Base-by-base conservation (phyloP, 345 rosid genomes). In the Stellera chamaejasme region DNA sequence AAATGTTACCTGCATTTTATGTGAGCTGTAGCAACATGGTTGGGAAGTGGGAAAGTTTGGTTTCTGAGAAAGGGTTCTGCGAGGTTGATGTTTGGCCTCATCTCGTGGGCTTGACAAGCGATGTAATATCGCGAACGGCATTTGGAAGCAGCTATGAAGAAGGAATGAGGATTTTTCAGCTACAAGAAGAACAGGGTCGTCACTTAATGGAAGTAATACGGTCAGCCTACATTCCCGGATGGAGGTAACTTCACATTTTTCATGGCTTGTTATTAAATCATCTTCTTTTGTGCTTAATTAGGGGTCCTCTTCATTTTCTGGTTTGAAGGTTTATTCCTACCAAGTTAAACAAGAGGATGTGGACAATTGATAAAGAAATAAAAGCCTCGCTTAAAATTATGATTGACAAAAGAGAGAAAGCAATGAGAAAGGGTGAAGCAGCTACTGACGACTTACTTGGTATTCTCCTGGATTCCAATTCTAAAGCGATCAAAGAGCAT, bases 121-220 rank as follows among this genome's bases (percentile, higher is more conserved):
- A 77, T 55, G 61, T 59, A 16, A 73, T 77, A 52, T 77, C 80
- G 9, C 63, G 74, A 47, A 54, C 84, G 3, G 79, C 81, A 10
- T 84, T 88, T 61, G 90, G 90, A 1, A 82, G 83, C 54, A 84
- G 81, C 73, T 82, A 78, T 32, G 81, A 82, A 60, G 96, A 82
- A 59, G 93, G 93, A 25, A 82, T 69, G 47, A 75, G 71, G 55
- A 81, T 82, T 59, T 88, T 88, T 53, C 64, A 72, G 52, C 72
- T 88, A 16, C 72, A 77, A 41, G 64, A 67, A 27, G 79, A 77
- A 55, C 85, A 78, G 66, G 69, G 70, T 52, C 19, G 52, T 10
- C 65, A 76, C 23, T 13, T 75, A 16, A 50, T 57, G 16, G 66
- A 80, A 57, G 72, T 62, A 15, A 46, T 62, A 2, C 62, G 64